Evolutionary conservation across 176 grass and related monocot species (phyloP).

Genomic region (Oryza longistaminata): DNA sequence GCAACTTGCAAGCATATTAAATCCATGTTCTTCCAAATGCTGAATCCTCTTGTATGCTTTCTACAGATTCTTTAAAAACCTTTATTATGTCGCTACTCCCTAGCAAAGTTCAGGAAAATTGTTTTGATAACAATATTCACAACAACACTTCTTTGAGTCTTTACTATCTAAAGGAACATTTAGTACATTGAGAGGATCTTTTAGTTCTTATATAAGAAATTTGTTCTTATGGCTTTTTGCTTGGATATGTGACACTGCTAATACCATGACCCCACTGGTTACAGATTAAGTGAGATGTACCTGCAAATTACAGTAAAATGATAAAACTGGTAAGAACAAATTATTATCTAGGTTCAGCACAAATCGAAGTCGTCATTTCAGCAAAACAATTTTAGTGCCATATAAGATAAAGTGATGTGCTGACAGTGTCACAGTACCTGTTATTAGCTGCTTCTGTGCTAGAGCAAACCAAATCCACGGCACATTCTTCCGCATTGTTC

Average conservation of each 20-base stretch:
- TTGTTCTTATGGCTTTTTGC: background rate
- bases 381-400: background rate
- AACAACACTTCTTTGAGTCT: background rate
- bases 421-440: background rate
- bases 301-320: constrained; percentile 11
- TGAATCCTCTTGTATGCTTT: background rate
- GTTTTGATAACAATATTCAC: background rate
- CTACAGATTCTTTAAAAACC: background rate
- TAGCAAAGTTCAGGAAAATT: background rate
- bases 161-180: background rate
- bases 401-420: background rate
- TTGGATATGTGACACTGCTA: background rate
- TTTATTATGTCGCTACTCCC: background rate
- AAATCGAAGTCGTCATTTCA: background rate
- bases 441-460: constrained; percentile 2
- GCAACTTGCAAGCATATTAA: background rate
- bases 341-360: background rate
- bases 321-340: background rate
- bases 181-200: background rate
- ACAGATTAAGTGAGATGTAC: background rate
- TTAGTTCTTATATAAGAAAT: background rate
- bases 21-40: background rate
- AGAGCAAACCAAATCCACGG: constrained; percentile 4
- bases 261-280: background rate
- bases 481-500: constrained; percentile 9